Evolutionary conservation across 108 stramenopile genomes (phyloP).

Genomic region (Skeletonema menzelii): DNA sequence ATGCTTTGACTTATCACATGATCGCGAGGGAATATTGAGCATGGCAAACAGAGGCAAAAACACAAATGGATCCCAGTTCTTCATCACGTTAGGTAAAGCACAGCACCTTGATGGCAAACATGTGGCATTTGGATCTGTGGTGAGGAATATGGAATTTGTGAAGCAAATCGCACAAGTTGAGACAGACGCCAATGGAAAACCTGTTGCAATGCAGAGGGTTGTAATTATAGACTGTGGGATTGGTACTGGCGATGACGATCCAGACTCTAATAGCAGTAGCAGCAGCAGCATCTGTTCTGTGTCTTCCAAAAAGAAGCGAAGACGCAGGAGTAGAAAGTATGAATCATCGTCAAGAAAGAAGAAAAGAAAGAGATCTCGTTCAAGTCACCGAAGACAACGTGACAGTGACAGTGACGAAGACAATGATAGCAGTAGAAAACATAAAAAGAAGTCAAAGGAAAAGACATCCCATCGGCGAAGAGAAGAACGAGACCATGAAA

Average conservation of each 20-base stretch:
- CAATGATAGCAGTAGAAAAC: neutral
- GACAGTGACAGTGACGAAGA: neutral
- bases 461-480: conserved; percentile 4
- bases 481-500: neutral
- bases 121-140: conserved; percentile 80
- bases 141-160: conserved; percentile 69
- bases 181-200: conserved; percentile 59
- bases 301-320: neutral
- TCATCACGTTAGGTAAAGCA: conserved; percentile 65
- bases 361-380: neutral
- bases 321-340: neutral
- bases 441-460: conserved; percentile 5
- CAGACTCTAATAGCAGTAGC: neutral
- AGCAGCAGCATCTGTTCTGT: neutral
- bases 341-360: neutral
- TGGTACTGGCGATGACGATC: neutral
- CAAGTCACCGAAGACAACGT: neutral
- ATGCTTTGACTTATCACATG: conserved; percentile 65
- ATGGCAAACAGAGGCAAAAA: conserved; percentile 87
- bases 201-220: conserved; percentile 60
- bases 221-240: conserved; percentile 82
- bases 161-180: conserved; percentile 63
- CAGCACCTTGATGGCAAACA: conserved; percentile 84
- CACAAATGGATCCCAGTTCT: conserved; percentile 88
- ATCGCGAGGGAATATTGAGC: conserved; percentile 65